Evolutionary conservation across 1,139 yeast species (phyloP), one percentile per base, ranked within the genome.

Genomic region (Dujonia santamariae): DNA sequence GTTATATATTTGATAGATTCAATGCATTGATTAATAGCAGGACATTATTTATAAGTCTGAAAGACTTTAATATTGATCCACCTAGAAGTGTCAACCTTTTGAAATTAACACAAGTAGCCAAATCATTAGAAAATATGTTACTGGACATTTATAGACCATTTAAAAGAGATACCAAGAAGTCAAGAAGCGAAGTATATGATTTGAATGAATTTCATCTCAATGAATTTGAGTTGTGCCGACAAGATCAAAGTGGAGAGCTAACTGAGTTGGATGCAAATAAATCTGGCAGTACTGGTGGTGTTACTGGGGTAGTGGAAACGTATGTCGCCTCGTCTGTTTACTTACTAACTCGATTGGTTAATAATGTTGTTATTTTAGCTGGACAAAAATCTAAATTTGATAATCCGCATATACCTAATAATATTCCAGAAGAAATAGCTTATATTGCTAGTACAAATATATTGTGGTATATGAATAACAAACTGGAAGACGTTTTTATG

Each of bases 1-100:
- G 64, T 36, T 63, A 51, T 37, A 46, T 63, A 3, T 45, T 62
- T 37, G 72, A 65, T 42, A 41, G 67, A 18, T 54, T 62, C 45
- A 63, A 56, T 42, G 67, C 58, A 4, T 38, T 56, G 24, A 46
- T 51, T 11, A 57, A 56, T 39, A 47, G 51, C 15, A 37, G 64
- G 11, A 47, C 54, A 7, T 32, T 56, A 22, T 58, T 59, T 37
- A 49, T 59, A 21, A 43, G 50, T 24, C 51, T 48, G 23, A 60
- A 56, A 17, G 67, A 61, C 40, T 60, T 56, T 44, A 58, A 61
- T 37, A 44, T 59, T 23, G 65, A 59, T 26, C 42, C 56, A n/a
- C 67, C 67, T 4, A 41, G 46, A 22, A 53, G 54, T 40, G 45
- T 50, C 19, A 46, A 50, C 31, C 40, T 60, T 11, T 40, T 59